Percentiles rank a stretch among this genome's conserved stretches.
Evolutionary conservation across 371 early-diverging fungal genomes (phyloP).

Genomic region (Zopfochytrium polystomum): DNA sequence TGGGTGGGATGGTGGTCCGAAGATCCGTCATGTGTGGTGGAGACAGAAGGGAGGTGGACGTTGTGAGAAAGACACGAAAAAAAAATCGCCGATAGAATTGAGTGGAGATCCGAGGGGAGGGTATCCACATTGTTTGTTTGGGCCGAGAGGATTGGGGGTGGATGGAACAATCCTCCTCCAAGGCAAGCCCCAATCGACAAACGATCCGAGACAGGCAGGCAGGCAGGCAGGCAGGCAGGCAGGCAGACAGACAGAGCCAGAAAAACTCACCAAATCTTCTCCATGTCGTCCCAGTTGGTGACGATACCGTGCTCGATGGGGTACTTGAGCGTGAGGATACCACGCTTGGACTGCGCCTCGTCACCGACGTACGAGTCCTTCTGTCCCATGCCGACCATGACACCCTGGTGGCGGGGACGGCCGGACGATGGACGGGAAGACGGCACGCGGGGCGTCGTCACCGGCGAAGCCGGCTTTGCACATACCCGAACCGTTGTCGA

Average conservation of each 20-base stretch:
- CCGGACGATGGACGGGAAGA: slow-evolving; percentile 98
- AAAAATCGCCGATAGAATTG: not conserved
- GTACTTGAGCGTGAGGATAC: slow-evolving; percentile 98
- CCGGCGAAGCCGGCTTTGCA: slow-evolving; percentile 99
- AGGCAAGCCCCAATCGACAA: not conserved
- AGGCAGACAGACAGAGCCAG: not conserved
- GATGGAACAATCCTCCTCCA: not conserved
- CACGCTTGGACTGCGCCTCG: slow-evolving; percentile 99
- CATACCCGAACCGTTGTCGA: slow-evolving; percentile 99
- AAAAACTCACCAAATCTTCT: slow-evolving; percentile 89
- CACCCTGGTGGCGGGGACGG: slow-evolving; percentile 98
- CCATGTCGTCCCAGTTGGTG: too few species aligned
- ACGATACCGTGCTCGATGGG: slow-evolving; percentile 97
- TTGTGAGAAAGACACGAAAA: not conserved
- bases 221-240: too few species aligned
- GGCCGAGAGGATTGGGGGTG: slow-evolving; percentile 1
- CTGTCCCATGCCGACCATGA: slow-evolving; percentile 99
- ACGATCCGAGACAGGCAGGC: too few species aligned
- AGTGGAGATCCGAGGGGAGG: not conserved
- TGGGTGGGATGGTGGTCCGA: too few species aligned
- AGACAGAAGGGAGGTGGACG: slow-evolving; percentile 92
- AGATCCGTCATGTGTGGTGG: slow-evolving; percentile 82
- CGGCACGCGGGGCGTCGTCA: too few species aligned
- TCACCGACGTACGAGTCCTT: slow-evolving; percentile 99
- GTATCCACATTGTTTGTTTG: not conserved